Conservation (phyloP, 805 yeast genomes). For the Metschnikowia sp. region DNA sequence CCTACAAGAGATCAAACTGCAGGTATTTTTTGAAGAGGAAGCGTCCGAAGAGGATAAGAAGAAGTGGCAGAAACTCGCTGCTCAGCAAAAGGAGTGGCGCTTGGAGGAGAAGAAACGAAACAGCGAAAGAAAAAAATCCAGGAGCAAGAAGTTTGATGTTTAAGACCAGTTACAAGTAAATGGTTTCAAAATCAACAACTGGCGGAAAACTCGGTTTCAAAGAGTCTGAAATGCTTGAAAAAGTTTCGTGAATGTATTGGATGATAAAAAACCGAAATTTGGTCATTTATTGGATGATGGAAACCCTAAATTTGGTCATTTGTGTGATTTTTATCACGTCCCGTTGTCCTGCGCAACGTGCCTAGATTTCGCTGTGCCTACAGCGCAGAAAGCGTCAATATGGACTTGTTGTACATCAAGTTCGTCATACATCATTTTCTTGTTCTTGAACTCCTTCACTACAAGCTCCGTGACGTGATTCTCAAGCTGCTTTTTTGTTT, state of each 20-base stretch:
- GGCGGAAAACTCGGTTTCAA: too few species aligned
- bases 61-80: conserved; percentile 48
- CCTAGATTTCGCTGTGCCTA: conserved; percentile 65
- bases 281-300: too few species aligned
- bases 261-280: too few species aligned
- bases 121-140: conserved; percentile 36
- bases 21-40: conserved; percentile 48
- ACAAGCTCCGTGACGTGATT: conserved; percentile 62
- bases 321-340: too few species aligned
- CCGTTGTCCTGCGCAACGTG: conserved; percentile 53
- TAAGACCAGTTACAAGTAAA: too few species aligned
- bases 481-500: conserved; percentile 51
- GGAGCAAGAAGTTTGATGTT: conserved; percentile 35
- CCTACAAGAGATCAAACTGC: conserved; percentile 45
- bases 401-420: conserved; percentile 54
- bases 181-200: too few species aligned
- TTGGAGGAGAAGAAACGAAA: conserved; percentile 32
- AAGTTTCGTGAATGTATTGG: too few species aligned
- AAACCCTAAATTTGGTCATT: too few species aligned
- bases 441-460: conserved; percentile 54
- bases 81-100: conserved; percentile 30
- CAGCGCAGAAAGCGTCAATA: conserved; percentile 48
- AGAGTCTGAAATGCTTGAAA: too few species aligned
- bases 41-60: conserved; percentile 41
- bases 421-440: conserved; percentile 51